These are phyloP conservation scores for Russula lepida DNA, from an alignment of 768 basidiomycete species.

Conservation along the genomic window DNA sequence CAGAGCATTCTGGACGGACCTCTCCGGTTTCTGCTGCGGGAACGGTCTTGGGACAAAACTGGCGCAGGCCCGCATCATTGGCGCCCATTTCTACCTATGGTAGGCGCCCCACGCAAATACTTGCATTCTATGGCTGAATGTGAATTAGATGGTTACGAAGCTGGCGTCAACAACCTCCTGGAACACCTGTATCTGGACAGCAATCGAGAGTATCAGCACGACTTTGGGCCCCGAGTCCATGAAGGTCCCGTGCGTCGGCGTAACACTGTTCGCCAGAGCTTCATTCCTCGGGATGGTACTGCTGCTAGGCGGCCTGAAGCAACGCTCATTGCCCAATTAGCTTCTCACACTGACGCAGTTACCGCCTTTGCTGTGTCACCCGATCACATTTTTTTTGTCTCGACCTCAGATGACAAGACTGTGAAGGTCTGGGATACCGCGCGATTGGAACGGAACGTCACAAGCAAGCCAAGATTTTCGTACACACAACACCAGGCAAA, in stretches of 20 bases:
- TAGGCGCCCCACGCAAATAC: slow-evolving; percentile 27
- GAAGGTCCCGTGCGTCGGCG: slow-evolving; percentile 75
- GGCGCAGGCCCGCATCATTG: slow-evolving; percentile 43
- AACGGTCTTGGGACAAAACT: slow-evolving; percentile 41
- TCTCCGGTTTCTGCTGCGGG: slow-evolving; percentile 64
- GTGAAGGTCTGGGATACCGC: slow-evolving; percentile 91
- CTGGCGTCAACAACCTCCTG: slow-evolving; percentile 78
- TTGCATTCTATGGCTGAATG: not conserved
- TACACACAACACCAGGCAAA: slow-evolving; percentile 61
- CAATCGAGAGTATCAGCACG: slow-evolving; percentile 74
- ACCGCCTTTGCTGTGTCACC: slow-evolving; percentile 82
- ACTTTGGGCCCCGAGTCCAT: slow-evolving; percentile 86
- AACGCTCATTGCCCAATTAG: slow-evolving; percentile 74
- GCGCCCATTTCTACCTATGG: slow-evolving; percentile 67
- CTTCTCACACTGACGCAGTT: slow-evolving; percentile 72
- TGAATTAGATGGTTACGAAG: slow-evolving; percentile 74
- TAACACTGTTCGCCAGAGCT: slow-evolving; percentile 59
- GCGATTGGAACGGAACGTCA: slow-evolving; percentile 88
- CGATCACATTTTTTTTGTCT: slow-evolving; percentile 91
- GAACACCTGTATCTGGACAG: slow-evolving; percentile 88
- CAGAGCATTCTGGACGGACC: slow-evolving; percentile 66
- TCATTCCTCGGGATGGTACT: slow-evolving; percentile 55
- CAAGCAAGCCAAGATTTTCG: slow-evolving; percentile 53
- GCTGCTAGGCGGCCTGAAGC: slow-evolving; percentile 57
- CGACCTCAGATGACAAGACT: slow-evolving; percentile 88